Percentiles rank a stretch among this genome's conserved stretches.
phyloP scores from a whole-genome alignment of 2,329 filamentous ascomycete species.

The Cladosporium sphaerospermum region DNA sequence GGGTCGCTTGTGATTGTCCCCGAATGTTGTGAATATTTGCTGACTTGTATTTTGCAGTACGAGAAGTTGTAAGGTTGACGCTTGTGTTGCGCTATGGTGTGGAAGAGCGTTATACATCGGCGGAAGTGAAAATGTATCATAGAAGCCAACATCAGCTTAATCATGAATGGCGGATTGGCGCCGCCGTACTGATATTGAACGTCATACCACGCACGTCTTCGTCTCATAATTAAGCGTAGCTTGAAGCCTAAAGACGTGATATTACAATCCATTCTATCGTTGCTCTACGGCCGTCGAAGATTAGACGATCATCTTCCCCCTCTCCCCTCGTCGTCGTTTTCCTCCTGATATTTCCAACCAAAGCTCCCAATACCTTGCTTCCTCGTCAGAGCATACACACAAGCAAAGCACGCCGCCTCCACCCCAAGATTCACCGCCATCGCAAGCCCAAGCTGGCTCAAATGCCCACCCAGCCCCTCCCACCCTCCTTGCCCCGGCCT shows the following conservation, averaged over 20 bases:
- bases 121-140: slow-evolving; percentile 7
- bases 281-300: no score
- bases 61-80: slow-evolving; percentile 2
- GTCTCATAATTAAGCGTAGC: no score
- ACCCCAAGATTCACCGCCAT: slow-evolving; percentile 16
- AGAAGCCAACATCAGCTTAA: slow-evolving; percentile 7
- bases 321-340: neutral
- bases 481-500: neutral
- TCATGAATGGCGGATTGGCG: neutral
- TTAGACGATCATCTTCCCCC: neutral
- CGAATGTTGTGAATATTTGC: neutral
- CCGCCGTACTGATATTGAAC: no score
- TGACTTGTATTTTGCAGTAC: neutral
- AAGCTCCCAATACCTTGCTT: slow-evolving; percentile 16
- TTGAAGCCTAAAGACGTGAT: no score
- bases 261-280: no score
- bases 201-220: no score
- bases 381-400: slow-evolving; percentile 15
- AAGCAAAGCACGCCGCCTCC: slow-evolving; percentile 18
- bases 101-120: neutral
- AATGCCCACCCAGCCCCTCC: neutral
- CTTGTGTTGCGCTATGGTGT: neutral
- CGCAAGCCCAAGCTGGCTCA: slow-evolving; percentile 20
- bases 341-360: slow-evolving; percentile 16
- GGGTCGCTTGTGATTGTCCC: neutral